Percentiles rank a stretch among this genome's conserved stretches.
Conservation (phyloP, 495 filamentous ascomycete species). For the Penicillium dipodomyicola region DNA sequence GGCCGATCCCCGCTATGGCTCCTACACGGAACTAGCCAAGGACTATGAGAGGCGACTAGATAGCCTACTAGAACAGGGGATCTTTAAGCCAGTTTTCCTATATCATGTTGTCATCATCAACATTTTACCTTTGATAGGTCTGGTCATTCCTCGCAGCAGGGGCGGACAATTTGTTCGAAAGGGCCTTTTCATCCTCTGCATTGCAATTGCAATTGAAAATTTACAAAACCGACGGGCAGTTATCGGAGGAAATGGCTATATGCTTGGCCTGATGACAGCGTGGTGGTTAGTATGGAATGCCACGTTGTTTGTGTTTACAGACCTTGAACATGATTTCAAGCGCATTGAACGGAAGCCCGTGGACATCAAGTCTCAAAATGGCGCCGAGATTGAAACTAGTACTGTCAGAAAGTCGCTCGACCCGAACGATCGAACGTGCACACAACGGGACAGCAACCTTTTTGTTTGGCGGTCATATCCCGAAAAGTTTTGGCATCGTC, state of each 20-base stretch:
- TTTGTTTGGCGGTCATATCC: conserved; percentile 75
- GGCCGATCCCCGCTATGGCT: conserved; percentile 23
- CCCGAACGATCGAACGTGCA: neutral
- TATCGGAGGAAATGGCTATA: conserved; percentile 62
- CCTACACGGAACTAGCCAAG: conserved; percentile 24
- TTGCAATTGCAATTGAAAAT: conserved; percentile 42
- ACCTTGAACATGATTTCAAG: conserved; percentile 63
- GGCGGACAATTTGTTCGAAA: conserved; percentile 43
- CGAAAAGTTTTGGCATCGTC: conserved; percentile 53
- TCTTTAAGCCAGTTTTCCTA: conserved; percentile 39
- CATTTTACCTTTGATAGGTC: conserved; percentile 29
- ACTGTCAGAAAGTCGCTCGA: neutral
- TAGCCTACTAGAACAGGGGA: conserved; percentile 28
- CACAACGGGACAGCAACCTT: conserved; percentile 2
- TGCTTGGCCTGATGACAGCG: conserved; percentile 60
- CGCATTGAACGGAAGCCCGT: conserved; percentile 52
- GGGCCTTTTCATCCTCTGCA: conserved; percentile 51
- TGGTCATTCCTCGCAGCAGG: conserved; percentile 33
- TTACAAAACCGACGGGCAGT: conserved; percentile 48
- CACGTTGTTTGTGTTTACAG: conserved; percentile 60
- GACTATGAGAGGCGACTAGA: conserved; percentile 24
- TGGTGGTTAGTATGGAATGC: conserved; percentile 68
- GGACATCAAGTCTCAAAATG: neutral
- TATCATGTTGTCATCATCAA: conserved; percentile 36
- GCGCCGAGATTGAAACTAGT: neutral